Conservation (phyloP, 371 early-diverging fungal species). For the Mucor sp. region DNA sequence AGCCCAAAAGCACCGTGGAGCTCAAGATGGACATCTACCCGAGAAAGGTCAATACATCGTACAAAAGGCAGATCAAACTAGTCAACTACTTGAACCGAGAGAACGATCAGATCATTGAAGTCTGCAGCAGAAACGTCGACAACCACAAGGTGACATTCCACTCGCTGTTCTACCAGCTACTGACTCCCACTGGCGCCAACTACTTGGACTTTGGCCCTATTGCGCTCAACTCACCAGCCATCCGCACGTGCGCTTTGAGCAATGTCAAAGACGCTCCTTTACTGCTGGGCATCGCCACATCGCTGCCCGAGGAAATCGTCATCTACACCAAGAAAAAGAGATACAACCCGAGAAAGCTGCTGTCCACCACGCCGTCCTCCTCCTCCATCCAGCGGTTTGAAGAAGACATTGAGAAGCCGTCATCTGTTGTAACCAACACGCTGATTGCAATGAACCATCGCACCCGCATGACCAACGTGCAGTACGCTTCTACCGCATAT, state of each 20-base stretch:
- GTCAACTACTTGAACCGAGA: constrained; percentile 86
- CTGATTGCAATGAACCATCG: constrained; percentile 3
- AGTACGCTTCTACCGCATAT: constrained; percentile 32
- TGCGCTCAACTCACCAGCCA: constrained; percentile 75
- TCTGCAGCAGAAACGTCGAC: constrained; percentile 93
- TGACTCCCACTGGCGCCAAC: constrained; percentile 85
- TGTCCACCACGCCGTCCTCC: neutral
- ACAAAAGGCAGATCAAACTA: constrained; percentile 92
- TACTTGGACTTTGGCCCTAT: constrained; percentile 92
- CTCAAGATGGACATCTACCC: constrained; percentile 94
- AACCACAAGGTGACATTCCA: constrained; percentile 94
- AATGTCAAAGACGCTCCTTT: constrained; percentile 71
- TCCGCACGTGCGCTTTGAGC: constrained; percentile 81
- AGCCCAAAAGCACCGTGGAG: constrained; percentile 78
- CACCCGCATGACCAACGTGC: constrained; percentile 14
- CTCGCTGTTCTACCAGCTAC: constrained; percentile 90
- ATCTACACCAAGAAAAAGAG: constrained; percentile 47
- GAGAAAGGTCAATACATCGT: constrained; percentile 93
- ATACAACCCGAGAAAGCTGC: constrained; percentile 2
- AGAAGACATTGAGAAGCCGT: neutral
- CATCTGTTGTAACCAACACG: neutral
- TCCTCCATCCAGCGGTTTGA: neutral
- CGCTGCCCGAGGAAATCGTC: constrained; percentile 66
- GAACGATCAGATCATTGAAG: constrained; percentile 89
- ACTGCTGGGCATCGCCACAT: constrained; percentile 61